Conservation (phyloP, 2,329 filamentous ascomycete genomes). For the Trichophyton schoenleinii region DNA sequence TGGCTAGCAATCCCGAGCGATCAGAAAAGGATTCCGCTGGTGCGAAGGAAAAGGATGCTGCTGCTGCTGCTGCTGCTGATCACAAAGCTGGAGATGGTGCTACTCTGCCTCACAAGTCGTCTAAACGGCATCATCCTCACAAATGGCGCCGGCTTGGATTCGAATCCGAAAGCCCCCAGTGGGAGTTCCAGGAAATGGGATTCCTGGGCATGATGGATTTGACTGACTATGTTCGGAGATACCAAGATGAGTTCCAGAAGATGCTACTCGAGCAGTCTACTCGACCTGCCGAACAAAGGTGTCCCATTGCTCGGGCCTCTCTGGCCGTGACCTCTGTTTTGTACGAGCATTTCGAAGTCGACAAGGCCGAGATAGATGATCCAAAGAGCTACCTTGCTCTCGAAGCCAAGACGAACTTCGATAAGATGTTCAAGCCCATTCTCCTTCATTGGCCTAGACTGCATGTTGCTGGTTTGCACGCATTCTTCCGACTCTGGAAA, state of each 20-base stretch:
- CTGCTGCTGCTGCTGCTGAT: constrained; percentile 14
- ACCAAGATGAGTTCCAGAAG: constrained; percentile 88
- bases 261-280: constrained; percentile 78
- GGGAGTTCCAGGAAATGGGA: constrained; percentile 73
- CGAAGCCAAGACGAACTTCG: constrained; percentile 65
- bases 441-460: constrained; percentile 86
- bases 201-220: constrained; percentile 97
- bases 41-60: constrained; percentile 14
- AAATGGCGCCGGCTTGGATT: constrained; percentile 93
- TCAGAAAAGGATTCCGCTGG: constrained; percentile 20
- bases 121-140: constrained; percentile 66
- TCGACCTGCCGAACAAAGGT: constrained; percentile 57
- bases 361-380: constrained; percentile 69
- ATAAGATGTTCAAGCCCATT: constrained; percentile 74
- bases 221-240: constrained; percentile 81
- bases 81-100: constrained; percentile 27
- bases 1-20: constrained; percentile 64
- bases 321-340: constrained; percentile 75
- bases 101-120: constrained; percentile 36
- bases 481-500: constrained; percentile 90
- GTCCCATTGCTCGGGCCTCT: constrained; percentile 76
- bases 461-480: constrained; percentile 71
- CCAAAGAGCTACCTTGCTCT: constrained; percentile 60
- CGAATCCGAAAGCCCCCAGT: constrained; percentile 71
- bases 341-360: constrained; percentile 92